Percentiles rank a stretch among this genome's conserved stretches.
These are phyloP conservation scores for Tylopilus cervinicoccineus DNA, from an alignment of 768 basidiomycete species.

Conservation along the genomic window DNA sequence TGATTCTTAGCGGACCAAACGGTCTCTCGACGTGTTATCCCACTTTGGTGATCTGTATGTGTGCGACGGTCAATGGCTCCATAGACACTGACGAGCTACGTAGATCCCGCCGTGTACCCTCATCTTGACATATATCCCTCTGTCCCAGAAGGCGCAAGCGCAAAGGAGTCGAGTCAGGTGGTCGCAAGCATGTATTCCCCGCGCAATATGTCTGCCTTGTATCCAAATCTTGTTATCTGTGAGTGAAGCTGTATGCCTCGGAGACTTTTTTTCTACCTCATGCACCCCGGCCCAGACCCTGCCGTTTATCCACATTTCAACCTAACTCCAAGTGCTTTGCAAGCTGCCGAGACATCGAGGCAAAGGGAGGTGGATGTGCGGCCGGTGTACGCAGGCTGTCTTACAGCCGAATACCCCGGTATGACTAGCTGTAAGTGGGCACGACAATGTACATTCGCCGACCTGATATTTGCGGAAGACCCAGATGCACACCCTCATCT, in stretches of 20 bases:
- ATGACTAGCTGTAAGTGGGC: slow-evolving; percentile 27
- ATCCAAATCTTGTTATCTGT: slow-evolving; percentile 20
- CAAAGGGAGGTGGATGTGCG: slow-evolving; percentile 39
- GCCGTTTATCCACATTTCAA: slow-evolving; percentile 39
- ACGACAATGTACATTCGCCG: background rate
- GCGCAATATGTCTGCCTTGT: background rate
- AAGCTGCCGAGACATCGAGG: slow-evolving; percentile 44
- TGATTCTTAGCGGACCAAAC: background rate
- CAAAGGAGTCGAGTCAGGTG: background rate
- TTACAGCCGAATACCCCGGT: slow-evolving; percentile 21
- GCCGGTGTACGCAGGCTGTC: slow-evolving; percentile 4
- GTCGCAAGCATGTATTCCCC: background rate
- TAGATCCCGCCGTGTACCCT: slow-evolving; percentile 41
- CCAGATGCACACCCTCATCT: slow-evolving; percentile 38
- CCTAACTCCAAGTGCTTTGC: slow-evolving; percentile 34
- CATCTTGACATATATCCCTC: slow-evolving; percentile 39
- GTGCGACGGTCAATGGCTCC: background rate
- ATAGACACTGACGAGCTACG: slow-evolving; percentile 2
- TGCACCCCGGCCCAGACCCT: slow-evolving; percentile 30
- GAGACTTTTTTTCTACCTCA: background rate
- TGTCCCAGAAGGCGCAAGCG: background rate
- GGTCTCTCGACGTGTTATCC: slow-evolving; percentile 28
- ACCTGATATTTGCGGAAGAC: slow-evolving; percentile 32
- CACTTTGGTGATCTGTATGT: slow-evolving; percentile 34
- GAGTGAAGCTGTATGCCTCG: background rate